Evolutionary conservation across 1,284 basidiomycete species (phyloP).

Genomic region (Pseudozyma pruni): DNA sequence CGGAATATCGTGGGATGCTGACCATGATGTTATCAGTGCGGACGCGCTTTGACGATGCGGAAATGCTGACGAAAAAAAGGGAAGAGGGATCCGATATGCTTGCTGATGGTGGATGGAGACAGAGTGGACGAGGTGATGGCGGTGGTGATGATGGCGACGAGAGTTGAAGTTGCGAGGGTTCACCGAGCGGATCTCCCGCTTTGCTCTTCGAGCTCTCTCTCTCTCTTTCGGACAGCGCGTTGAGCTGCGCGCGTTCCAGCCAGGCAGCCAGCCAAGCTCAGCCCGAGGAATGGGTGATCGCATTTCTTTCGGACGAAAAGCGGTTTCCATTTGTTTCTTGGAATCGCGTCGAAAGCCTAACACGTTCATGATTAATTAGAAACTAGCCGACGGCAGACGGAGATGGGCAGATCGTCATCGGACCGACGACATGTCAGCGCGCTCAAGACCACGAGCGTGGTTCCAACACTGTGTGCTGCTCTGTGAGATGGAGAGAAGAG

Average conservation of each 20-base stretch:
- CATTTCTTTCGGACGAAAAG: slow-evolving; percentile 5
- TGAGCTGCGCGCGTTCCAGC: not conserved
- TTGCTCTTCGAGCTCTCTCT: not conserved
- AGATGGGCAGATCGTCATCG: slow-evolving; percentile 4
- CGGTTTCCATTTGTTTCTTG: too few species aligned
- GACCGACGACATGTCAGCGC: not conserved
- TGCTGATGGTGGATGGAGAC: not conserved
- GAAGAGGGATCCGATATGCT: not conserved
- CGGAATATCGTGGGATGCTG: slow-evolving; percentile 31
- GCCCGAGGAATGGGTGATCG: not conserved
- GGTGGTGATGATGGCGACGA: not conserved
- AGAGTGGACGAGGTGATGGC: not conserved
- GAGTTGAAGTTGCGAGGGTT: not conserved
- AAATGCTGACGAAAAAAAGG: not conserved
- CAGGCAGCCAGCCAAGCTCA: too few species aligned
- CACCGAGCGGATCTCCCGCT: not conserved
- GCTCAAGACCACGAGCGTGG: not conserved
- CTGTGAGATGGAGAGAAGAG: too few species aligned
- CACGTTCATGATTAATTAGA: too few species aligned
- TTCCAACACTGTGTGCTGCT: slow-evolving; percentile 2
- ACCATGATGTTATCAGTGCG: slow-evolving; percentile 25
- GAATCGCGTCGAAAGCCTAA: too few species aligned
- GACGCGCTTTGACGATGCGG: slow-evolving; percentile 7
- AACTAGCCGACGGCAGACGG: too few species aligned
- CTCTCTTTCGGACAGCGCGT: not conserved